Conservation (phyloP, 192 early-diverging fungal genomes). For the Podochytrium sp. region DNA sequence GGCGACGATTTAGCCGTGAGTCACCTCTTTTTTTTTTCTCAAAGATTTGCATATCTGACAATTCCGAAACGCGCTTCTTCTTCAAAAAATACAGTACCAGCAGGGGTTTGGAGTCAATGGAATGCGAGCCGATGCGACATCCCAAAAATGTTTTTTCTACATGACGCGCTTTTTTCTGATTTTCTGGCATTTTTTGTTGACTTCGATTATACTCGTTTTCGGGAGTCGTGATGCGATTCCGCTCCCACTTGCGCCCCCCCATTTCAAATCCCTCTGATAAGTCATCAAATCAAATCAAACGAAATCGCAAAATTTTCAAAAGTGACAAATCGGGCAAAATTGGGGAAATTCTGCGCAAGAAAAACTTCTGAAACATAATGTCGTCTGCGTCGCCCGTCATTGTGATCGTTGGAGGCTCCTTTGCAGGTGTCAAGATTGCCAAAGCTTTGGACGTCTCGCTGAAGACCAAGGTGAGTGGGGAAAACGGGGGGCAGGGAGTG, state of each 20-base stretch:
- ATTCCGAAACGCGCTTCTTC: no score
- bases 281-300: not conserved
- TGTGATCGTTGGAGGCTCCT: conserved; percentile 29
- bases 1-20: no score
- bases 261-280: not conserved
- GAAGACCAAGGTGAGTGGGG: conserved; percentile 10
- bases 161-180: not conserved
- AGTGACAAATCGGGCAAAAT: not conserved
- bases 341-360: not conserved
- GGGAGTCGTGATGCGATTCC: not conserved
- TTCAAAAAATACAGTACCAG: no score
- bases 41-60: no score
- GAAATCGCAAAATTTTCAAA: no score
- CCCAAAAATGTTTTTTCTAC: not conserved
- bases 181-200: not conserved
- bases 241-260: not conserved
- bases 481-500: no score
- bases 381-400: conserved; percentile 4
- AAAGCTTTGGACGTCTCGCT: conserved; percentile 3
- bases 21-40: no score
- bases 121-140: no score
- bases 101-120: no score
- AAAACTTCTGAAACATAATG: not conserved
- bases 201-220: not conserved
- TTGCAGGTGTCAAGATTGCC: conserved; percentile 5